Evolutionary conservation across 805 yeast species (phyloP).

Genomic region (Henningerozyma blattae): DNA sequence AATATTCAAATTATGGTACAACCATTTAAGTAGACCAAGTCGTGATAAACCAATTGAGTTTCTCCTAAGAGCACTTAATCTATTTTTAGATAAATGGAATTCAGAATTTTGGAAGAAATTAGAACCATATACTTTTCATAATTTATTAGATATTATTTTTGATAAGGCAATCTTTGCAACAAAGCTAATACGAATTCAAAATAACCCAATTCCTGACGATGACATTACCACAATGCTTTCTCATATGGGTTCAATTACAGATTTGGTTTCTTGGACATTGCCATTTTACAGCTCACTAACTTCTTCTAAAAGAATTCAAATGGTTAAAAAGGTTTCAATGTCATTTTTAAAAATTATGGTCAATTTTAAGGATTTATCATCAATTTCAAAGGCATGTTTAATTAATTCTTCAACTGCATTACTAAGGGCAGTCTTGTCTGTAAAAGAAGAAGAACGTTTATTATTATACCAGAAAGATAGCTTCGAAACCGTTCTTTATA

Average conservation of each 20-base stretch:
- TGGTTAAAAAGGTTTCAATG: conserved; percentile 39
- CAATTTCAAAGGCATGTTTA: conserved; percentile 23
- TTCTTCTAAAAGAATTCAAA: conserved; percentile 38
- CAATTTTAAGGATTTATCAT: conserved; percentile 12
- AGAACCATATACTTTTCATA: conserved; percentile 41
- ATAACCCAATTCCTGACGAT: conserved; percentile 16
- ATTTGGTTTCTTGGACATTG: conserved; percentile 45
- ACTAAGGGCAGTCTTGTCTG: conserved; percentile 19
- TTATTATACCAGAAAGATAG: conserved; percentile 18
- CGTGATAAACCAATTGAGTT: conserved; percentile 34
- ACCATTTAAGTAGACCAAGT: conserved; percentile 16
- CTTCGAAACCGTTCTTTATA: conserved; percentile 28
- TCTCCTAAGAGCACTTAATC: conserved; percentile 39
- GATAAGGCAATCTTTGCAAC: conserved; percentile 38
- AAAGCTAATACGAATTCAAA: conserved; percentile 23
- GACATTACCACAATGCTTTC: conserved; percentile 19
- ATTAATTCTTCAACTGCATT: conserved; percentile 27
- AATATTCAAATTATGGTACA: conserved; percentile 24
- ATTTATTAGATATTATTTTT: conserved; percentile 47
- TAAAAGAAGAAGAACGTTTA: conserved; percentile 19
- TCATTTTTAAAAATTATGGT: conserved; percentile 33
- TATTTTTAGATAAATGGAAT: conserved; percentile 32
- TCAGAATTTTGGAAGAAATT: conserved; percentile 42
- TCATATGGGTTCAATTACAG: conserved; percentile 26
- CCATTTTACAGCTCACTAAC: conserved; percentile 33